Evolutionary conservation across 75 land plant species (phyloP).

Genomic region (Ceratopteris richardii): DNA sequence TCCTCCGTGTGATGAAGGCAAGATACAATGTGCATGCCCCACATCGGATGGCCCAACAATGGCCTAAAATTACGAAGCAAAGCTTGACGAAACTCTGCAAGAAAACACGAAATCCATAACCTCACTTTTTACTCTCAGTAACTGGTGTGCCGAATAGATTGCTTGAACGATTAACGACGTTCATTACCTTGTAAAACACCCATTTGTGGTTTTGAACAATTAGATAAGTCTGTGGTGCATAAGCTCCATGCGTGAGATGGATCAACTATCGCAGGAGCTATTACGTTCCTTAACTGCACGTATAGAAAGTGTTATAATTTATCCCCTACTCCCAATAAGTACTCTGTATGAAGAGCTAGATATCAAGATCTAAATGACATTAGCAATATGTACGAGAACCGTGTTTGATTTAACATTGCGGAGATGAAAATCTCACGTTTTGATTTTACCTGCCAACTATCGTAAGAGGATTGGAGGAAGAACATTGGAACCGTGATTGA

Average conservation of each 20-base stretch:
- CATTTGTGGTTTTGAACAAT: slow-evolving; percentile 12
- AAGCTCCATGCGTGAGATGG: slow-evolving; percentile 12
- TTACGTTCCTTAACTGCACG: neutral
- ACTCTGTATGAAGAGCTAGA: too few species aligned
- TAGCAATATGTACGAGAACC: too few species aligned
- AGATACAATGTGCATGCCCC: slow-evolving; percentile 20
- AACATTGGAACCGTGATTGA: slow-evolving; percentile 21
- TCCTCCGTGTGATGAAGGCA: slow-evolving; percentile 23
- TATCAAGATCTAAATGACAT: too few species aligned
- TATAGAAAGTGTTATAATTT: too few species aligned
- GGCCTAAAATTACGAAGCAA: slow-evolving; percentile 3
- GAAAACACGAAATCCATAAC: too few species aligned
- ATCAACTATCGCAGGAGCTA: slow-evolving; percentile 4
- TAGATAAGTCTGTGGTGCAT: slow-evolving; percentile 13
- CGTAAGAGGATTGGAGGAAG: slow-evolving; percentile 19
- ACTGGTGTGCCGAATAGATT: too few species aligned
- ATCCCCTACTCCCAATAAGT: too few species aligned
- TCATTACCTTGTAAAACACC: slow-evolving; percentile 12
- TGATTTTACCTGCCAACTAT: slow-evolving; percentile 31
- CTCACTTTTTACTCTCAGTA: too few species aligned
- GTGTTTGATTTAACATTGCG: too few species aligned
- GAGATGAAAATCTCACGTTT: too few species aligned
- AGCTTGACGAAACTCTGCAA: slow-evolving; percentile 8
- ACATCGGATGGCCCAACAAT: too few species aligned
- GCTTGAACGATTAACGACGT: too few species aligned